A percentile compares a stretch with the other conserved stretches of the same genome.
Evolutionary conservation across 164 flowering plant species (phyloP).

Genomic region (Cinnamomum micranthum): DNA sequence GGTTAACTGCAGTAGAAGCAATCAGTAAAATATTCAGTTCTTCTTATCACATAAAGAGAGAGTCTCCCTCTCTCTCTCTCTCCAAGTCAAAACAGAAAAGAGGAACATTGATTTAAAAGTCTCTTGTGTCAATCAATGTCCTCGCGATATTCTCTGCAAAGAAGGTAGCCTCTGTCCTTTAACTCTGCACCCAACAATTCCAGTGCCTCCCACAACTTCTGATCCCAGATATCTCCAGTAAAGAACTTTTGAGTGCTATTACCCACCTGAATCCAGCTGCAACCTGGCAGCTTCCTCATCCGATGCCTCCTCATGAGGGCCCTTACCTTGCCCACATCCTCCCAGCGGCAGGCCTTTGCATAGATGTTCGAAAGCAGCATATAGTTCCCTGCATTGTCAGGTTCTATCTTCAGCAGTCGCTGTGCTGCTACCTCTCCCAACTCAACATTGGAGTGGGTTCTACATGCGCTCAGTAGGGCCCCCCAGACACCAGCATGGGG

Average conservation of each 20-base stretch:
- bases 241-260: conserved; percentile 10
- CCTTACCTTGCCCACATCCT: conserved; percentile 12
- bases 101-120: no score
- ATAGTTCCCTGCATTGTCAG: conserved; percentile 23
- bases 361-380: conserved; percentile 20
- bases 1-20: no score
- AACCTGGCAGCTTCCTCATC: conserved; percentile 18
- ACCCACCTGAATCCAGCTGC: conserved; percentile 20
- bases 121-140: neutral
- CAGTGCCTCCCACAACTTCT: conserved; percentile 5
- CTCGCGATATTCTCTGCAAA: neutral
- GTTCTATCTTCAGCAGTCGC: conserved; percentile 20
- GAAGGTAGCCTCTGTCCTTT: conserved; percentile 15
- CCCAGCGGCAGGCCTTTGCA: conserved; percentile 21
- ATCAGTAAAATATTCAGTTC: no score
- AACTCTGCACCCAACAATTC: conserved; percentile 16
- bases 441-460: conserved; percentile 11
- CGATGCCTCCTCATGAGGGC: conserved; percentile 14
- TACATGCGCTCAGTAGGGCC: conserved; percentile 24
- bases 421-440: conserved; percentile 18
- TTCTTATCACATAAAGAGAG: no score
- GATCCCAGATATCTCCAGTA: conserved; percentile 7
- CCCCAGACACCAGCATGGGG: conserved; percentile 26
- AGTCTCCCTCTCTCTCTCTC: no score
- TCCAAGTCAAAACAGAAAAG: no score